These are phyloP conservation scores for Rosa hybrid DNA, from an alignment of 331 rosid genomes.

Conservation along the genomic window DNA sequence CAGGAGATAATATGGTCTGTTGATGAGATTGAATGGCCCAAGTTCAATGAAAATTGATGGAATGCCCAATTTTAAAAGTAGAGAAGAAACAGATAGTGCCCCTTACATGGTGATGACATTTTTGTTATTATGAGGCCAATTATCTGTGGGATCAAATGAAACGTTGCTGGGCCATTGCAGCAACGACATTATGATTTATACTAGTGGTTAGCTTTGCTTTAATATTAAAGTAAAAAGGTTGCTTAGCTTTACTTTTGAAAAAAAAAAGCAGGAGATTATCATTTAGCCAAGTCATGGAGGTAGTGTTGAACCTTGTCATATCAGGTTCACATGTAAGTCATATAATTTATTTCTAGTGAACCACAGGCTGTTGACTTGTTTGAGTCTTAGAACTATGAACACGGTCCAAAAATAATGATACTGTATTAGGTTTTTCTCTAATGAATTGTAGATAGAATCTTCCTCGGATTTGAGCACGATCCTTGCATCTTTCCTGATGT, in stretches of 20 bases:
- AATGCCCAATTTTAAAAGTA: background rate
- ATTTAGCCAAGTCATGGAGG: constrained; percentile 6
- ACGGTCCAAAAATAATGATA: background rate
- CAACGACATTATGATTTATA: background rate
- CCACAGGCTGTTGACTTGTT: background rate
- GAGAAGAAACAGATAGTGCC: background rate
- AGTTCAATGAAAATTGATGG: background rate
- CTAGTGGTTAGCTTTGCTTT: background rate
- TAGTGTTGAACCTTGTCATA: constrained; percentile 1
- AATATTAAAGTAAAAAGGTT: background rate
- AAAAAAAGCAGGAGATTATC: background rate
- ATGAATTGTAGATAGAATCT: background rate
- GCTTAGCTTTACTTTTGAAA: background rate
- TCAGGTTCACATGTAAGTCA: background rate
- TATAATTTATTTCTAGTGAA: background rate
- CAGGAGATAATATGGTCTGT: background rate
- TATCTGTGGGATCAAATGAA: background rate
- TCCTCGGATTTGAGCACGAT: background rate
- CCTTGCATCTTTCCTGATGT: background rate
- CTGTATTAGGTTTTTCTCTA: background rate
- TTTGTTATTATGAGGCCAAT: background rate
- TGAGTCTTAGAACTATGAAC: background rate
- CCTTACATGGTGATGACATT: background rate
- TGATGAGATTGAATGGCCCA: background rate
- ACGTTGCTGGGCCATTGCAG: background rate